Evolutionary conservation across 345 rosid species (phyloP), one percentile per base, ranked within the genome.

Genomic region (Ricinus communis): DNA sequence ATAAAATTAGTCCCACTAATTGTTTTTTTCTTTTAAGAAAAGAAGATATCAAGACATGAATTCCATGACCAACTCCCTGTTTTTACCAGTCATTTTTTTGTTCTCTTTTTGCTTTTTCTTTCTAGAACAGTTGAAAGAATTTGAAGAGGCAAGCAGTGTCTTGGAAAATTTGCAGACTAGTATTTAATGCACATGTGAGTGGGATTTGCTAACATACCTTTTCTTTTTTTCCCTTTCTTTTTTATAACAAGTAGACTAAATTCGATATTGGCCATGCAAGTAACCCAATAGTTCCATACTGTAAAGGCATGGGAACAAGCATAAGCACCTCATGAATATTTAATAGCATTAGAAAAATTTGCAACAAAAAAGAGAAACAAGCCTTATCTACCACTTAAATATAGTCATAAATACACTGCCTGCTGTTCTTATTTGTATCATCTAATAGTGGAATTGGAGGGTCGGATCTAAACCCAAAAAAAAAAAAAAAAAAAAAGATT

Each of bases 141-240:
- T 33, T 59, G 28, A 24, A 62, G 25, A 16, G 73, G 74, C 21
- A 43, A 64, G 59, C 18, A 31, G 64, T 54, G 70, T 55, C 55
- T 68, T 61, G 73, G 73, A 59, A 75, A 69, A 70, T 38, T 49
- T 50, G 66, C 51, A 13, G 58, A 53, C 8, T 53, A 62, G 65
- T 11, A 36, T 52, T 83, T 45, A 83, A 69, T 83, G 82, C 80
- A 73, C 86, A 80, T 80, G 84, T 70, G 83, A 75, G 75, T n/a
- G 49, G 49, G 18, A 45, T 77, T 66, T 22, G 60, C n/a, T 18
- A 63, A 63, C 36, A 33, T 62, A 33, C 41, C 16, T 33, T 33
- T 33, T 33, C 6, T 33, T 33, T 33, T 33, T 38, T 15, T 51
- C 54, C 12, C 25, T 71, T n/a, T n/a, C n/a, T n/a, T n/a, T n/a